phyloP scores from a whole-genome alignment of 2,329 filamentous ascomycete genomes.

The Ciborinia camelliae region DNA sequence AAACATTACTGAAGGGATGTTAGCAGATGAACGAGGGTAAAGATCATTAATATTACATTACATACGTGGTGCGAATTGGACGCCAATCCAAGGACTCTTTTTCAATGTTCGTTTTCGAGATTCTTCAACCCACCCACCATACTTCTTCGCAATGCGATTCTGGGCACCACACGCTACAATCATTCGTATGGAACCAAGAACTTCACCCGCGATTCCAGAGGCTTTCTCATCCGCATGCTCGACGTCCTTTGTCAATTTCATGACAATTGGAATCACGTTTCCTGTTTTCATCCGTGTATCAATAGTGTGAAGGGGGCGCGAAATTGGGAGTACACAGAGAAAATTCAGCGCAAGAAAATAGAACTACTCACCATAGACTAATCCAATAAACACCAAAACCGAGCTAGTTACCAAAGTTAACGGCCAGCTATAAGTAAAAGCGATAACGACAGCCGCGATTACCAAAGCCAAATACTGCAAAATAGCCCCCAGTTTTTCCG shows the following conservation, averaged over 20 bases:
- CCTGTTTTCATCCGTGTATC: background rate
- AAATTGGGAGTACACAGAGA: background rate
- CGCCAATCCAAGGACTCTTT: conserved; percentile 49
- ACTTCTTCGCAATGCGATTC: conserved; percentile 50
- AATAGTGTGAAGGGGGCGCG: too few species aligned
- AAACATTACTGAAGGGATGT: conserved; percentile 38
- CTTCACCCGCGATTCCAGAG: conserved; percentile 58
- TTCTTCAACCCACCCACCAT: conserved; percentile 53
- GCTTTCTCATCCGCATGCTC: conserved; percentile 53
- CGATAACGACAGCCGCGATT: conserved; percentile 51
- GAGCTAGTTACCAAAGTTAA: conserved; percentile 58
- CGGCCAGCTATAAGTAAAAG: conserved; percentile 56
- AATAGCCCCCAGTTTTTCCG: conserved; percentile 58
- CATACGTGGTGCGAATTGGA: conserved; percentile 48
- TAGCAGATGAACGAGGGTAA: background rate
- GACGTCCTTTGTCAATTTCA: conserved; percentile 49
- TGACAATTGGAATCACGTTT: conserved; percentile 51
- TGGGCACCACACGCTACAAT: conserved; percentile 62
- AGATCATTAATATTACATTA: conserved; percentile 13
- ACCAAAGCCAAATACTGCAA: conserved; percentile 55
- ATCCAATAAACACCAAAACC: conserved; percentile 52
- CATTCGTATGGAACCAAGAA: conserved; percentile 58
- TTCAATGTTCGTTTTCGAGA: conserved; percentile 49
- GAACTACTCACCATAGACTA: conserved; percentile 42
- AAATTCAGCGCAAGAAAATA: background rate